Conservation (phyloP, 768 basidiomycete genomes). For the Naganishia antarctica region DNA sequence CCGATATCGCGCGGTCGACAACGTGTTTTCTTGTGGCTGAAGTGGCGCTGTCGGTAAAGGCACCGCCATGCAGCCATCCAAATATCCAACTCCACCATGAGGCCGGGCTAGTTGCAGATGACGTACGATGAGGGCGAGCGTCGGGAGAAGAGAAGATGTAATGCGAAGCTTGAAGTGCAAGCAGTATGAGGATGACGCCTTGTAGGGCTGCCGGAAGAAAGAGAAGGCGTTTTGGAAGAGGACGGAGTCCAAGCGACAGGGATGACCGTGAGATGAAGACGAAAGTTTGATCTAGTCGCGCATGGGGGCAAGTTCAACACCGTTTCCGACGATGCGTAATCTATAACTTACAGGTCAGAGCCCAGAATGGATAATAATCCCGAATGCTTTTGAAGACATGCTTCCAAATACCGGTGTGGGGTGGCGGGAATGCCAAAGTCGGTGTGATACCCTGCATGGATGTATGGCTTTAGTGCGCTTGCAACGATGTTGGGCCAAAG, state of each 20-base stretch:
- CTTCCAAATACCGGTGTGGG: constrained; percentile 62
- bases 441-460: constrained; percentile 72
- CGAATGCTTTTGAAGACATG: constrained; percentile 74
- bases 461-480: neutral
- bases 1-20: constrained; percentile 54
- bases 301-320: no score
- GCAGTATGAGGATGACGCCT: constrained; percentile 56
- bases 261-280: constrained; percentile 92
- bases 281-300: constrained; percentile 60
- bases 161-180: constrained; percentile 39
- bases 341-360: constrained; percentile 31
- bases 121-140: constrained; percentile 53
- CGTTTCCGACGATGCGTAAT: no score
- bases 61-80: neutral
- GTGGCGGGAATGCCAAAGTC: constrained; percentile 81
- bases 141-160: constrained; percentile 59
- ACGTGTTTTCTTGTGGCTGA: constrained; percentile 41
- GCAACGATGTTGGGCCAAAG: neutral
- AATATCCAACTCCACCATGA: constrained; percentile 20
- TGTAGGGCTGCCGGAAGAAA: constrained; percentile 73
- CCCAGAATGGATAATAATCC: constrained; percentile 92
- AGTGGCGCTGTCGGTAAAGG: no score
- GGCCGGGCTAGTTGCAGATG: neutral
- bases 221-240: constrained; percentile 66
- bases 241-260: constrained; percentile 75